Percentiles rank a stretch among this genome's conserved stretches.
Evolutionary conservation across 805 yeast species (phyloP).

Genomic region (Ogataea salicorniae): DNA sequence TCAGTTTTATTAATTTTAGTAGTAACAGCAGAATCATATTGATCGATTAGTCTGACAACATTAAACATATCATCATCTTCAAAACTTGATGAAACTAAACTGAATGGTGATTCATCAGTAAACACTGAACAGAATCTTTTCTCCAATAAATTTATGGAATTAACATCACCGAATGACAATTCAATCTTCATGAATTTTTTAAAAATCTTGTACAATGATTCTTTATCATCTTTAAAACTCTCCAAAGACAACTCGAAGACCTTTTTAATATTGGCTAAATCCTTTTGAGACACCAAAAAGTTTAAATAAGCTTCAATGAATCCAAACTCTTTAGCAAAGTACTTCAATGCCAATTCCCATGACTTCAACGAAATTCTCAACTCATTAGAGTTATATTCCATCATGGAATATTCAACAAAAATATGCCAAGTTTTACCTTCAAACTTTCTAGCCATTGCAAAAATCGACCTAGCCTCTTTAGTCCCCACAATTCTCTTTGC

Average conservation of each 20-base stretch:
- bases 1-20: conserved; percentile 6
- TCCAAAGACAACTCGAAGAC: conserved; percentile 74
- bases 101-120: conserved; percentile 47
- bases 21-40: conserved; percentile 9
- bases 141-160: conserved; percentile 62
- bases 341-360: conserved; percentile 72
- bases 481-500: conserved; percentile 48
- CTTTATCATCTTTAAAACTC: conserved; percentile 38
- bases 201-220: conserved; percentile 42
- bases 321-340: conserved; percentile 43
- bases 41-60: conserved; percentile 32
- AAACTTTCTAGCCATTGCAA: conserved; percentile 64
- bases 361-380: conserved; percentile 67
- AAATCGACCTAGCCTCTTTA: conserved; percentile 63
- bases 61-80: conserved; percentile 23
- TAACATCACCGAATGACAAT: conserved; percentile 61
- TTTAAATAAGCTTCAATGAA: conserved; percentile 67
- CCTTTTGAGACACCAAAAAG: conserved; percentile 63
- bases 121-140: conserved; percentile 60
- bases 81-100: conserved; percentile 16
- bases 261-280: conserved; percentile 67
- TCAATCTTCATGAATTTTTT: conserved; percentile 64
- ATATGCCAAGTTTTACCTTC: conserved; percentile 65
- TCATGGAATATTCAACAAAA: conserved; percentile 73
- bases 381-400: conserved; percentile 70